Evolutionary conservation across 257 asterid genomes (phyloP), one percentile per base, ranked within the genome.

Genomic region (Petrea volubilis): DNA sequence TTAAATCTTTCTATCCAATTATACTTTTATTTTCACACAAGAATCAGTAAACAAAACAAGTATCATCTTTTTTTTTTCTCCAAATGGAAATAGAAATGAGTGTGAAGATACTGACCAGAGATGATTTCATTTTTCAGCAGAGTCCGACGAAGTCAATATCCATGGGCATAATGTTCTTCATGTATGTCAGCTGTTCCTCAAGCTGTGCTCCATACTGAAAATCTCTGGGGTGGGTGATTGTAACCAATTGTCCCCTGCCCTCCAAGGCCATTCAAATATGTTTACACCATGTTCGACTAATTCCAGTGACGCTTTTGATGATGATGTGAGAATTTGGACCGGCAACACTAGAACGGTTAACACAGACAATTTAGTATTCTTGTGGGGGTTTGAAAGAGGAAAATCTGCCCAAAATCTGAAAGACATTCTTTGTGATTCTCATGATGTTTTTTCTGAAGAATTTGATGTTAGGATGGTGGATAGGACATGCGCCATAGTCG

Each of bases 361-460:
- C 72, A 76, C 49, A 18, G 63, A 73, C 40, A 83, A 81, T 75
- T 67, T 91, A 71, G 88, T 88, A 11, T 84, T 91, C 85, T 62
- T 94, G 59, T 91, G 96, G 97, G 97, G 98, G 24, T 89, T 91
- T 21, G 74, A 69, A 83, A 64, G 83, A 44, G 95, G 90, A 65
- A 79, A 80, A 72, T 87, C 96, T 15, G 84, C 89, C 65, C 75
- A 76, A 62, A 76, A 74, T 80, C 85, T 91, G 56, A 94, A 87
- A 77, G 72, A 52, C 61, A 72, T 87, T 68, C 83, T 94, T 28
- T 61, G 59, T 36, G 84, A 79, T 72, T 82, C 88, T 4, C 90
- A 86, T 36, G 87, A 82, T 58, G 79, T 83, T 33, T 82, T 86
- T 76, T 66, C 78, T 9, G 68, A 82, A 64, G 91, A 89, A 52